Evolutionary conservation across 2,329 filamentous ascomycete genomes (phyloP).

Genomic region (Aspergillus flavus): DNA sequence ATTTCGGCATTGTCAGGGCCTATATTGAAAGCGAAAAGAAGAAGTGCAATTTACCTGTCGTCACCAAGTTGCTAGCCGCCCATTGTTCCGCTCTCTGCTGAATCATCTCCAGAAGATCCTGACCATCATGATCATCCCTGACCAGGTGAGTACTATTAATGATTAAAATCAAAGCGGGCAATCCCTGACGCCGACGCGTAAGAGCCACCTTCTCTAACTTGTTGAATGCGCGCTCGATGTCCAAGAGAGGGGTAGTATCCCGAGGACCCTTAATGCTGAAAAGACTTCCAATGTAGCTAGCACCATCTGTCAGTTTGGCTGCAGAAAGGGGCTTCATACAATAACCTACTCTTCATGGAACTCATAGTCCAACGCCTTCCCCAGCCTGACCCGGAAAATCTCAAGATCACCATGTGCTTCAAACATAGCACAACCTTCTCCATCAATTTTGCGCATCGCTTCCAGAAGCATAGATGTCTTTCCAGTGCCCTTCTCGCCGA

Average conservation of each 20-base stretch:
- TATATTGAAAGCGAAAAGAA: background rate
- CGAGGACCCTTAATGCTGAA: slow-evolving; percentile 93
- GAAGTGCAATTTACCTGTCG: slow-evolving; percentile 51
- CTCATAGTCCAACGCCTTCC: slow-evolving; percentile 93
- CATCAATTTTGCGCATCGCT: slow-evolving; percentile 90
- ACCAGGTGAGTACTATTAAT: slow-evolving; percentile 93
- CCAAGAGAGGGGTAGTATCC: slow-evolving; percentile 86
- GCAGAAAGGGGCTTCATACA: background rate
- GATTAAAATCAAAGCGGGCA: slow-evolving; percentile 81
- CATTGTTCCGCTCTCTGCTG: slow-evolving; percentile 96
- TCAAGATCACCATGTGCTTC: slow-evolving; percentile 94
- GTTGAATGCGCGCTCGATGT: slow-evolving; percentile 96
- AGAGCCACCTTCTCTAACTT: slow-evolving; percentile 96
- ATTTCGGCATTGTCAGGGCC: background rate
- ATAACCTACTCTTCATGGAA: slow-evolving; percentile 85
- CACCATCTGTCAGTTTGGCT: slow-evolving; percentile 13
- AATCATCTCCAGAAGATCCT: slow-evolving; percentile 87
- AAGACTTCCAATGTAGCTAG: slow-evolving; percentile 75
- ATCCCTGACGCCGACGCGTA: slow-evolving; percentile 57
- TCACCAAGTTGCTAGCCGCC: slow-evolving; percentile 89
- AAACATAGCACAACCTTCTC: slow-evolving; percentile 89
- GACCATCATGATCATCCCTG: slow-evolving; percentile 88
- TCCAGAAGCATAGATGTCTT: slow-evolving; percentile 97
- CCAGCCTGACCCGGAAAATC: slow-evolving; percentile 89
- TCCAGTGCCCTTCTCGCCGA: slow-evolving; percentile 94